Evolutionary conservation across 176 grass and related monocot species (phyloP), one percentile per base, ranked within the genome.

Genomic region (Alloteropsis semialata): DNA sequence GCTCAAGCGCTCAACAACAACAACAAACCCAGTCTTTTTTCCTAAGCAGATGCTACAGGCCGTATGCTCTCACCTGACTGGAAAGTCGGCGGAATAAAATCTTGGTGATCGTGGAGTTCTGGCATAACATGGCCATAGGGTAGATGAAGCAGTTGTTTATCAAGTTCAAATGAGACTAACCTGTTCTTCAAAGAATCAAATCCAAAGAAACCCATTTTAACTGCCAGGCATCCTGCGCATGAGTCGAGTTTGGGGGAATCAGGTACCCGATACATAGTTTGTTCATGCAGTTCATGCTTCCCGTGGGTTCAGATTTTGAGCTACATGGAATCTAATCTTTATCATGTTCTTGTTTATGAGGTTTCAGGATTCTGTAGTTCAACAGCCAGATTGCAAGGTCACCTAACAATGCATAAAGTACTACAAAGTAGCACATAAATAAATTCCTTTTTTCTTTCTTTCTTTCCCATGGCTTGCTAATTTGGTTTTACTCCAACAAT

Each of bases 1-100:
- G 19, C 32, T 30, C 57, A 15, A 5, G 22, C 19, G 22, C 51
- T 55, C 19, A n/a, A n/a, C n/a, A n/a, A n/a, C n/a, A n/a, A n/a
- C n/a, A n/a, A n/a, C n/a, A n/a, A n/a, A n/a, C n/a, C n/a, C n/a
- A n/a, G n/a, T n/a, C n/a, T n/a, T n/a, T 24, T 1, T 24, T 34
- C 29, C 34, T 64, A 64, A 12, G 12, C 58, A 30, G 15, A 29
- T 61, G 27, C 58, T 61, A 59, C 56, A 59, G 25, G 58, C 11
- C 22, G 21, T 39, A 42, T 39, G 34, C 6, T 8, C 53, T 41
- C 53, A n/a, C 3, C 28, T 65, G 24, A 8, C 68, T 55, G 36
- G 29, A 11, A 41, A 39, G 62, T 73, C 75, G 74, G 81, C 56
- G 58, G 59, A 88, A 84, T 84, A 73, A 44, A 66, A 74, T 74